Percentiles rank a stretch among this genome's conserved stretches.
Evolutionary conservation across 106 monocot species (phyloP).

Genomic region (Alisma plantagoaquatica): DNA sequence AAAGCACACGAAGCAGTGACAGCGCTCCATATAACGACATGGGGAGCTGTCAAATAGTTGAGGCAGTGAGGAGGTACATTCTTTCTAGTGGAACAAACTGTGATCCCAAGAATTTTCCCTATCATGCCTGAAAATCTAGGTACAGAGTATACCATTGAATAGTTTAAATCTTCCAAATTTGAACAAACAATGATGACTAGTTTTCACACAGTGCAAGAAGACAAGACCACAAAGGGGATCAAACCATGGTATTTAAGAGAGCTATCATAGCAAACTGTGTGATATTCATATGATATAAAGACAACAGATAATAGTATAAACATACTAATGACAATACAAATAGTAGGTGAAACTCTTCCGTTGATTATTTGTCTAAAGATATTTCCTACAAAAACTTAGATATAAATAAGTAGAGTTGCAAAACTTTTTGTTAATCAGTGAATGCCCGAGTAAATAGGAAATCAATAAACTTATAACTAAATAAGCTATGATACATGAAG

Average conservation of each 20-base stretch:
- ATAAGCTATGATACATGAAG: constrained; percentile 50
- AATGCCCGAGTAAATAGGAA: background rate
- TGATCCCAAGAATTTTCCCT: constrained; percentile 72
- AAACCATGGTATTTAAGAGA: constrained; percentile 16
- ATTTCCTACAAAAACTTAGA: no score
- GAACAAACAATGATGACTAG: constrained; percentile 67
- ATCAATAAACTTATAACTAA: background rate
- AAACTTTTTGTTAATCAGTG: background rate
- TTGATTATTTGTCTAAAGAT: no score
- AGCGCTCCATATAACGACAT: constrained; percentile 98
- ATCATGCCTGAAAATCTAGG: constrained; percentile 91
- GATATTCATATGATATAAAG: no score
- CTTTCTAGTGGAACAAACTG: constrained; percentile 88
- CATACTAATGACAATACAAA: no score
- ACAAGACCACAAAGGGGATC: constrained; percentile 88
- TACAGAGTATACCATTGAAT: constrained; percentile 77
- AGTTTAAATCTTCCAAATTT: constrained; percentile 68
- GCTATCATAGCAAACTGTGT: background rate
- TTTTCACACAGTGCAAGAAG: constrained; percentile 50
- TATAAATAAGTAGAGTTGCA: background rate
- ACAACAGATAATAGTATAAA: no score
- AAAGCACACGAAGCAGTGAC: constrained; percentile 96
- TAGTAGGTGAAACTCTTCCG: no score
- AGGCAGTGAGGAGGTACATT: constrained; percentile 91
- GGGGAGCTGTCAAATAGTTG: constrained; percentile 89